phyloP scores from a whole-genome alignment of 306 rosid species.

The Prinsepia uniflora region DNA sequence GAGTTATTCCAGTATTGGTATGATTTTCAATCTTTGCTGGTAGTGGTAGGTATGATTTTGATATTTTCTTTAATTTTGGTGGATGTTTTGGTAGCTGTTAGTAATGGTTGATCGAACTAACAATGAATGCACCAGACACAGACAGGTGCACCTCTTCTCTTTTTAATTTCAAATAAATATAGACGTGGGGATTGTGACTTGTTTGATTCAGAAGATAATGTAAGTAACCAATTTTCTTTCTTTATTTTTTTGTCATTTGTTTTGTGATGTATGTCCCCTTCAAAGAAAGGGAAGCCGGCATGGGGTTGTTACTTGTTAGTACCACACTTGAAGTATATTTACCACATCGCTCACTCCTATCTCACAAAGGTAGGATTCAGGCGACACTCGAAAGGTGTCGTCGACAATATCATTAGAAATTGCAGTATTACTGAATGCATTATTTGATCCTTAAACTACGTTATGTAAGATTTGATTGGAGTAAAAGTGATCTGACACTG shows the following conservation, averaged over 20 bases:
- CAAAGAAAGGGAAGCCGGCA: not conserved
- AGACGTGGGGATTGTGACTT: slow-evolving; percentile 1
- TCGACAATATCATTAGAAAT: not conserved
- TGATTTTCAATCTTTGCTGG: not conserved
- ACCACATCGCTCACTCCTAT: not conserved
- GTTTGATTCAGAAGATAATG: not conserved
- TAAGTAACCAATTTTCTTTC: too few relatives aligned
- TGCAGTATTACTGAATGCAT: not conserved
- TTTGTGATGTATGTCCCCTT: not conserved
- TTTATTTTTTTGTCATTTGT: too few relatives aligned
- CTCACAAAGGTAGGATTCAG: not conserved
- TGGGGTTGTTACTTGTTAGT: not conserved
- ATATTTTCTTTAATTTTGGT: too few relatives aligned
- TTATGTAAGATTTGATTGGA: not conserved
- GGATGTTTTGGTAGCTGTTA: not conserved
- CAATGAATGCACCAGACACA: not conserved
- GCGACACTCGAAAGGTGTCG: not conserved
- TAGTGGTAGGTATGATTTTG: not conserved
- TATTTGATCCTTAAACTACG: not conserved
- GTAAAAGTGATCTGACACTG: not conserved
- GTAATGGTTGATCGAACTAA: not conserved
- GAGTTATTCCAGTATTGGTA: not conserved
- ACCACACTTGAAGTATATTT: not conserved
- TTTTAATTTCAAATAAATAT: not conserved
- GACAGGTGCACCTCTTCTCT: not conserved